Evolutionary conservation across 257 asterid species (phyloP).

Genomic region (Nicotiana undulata): DNA sequence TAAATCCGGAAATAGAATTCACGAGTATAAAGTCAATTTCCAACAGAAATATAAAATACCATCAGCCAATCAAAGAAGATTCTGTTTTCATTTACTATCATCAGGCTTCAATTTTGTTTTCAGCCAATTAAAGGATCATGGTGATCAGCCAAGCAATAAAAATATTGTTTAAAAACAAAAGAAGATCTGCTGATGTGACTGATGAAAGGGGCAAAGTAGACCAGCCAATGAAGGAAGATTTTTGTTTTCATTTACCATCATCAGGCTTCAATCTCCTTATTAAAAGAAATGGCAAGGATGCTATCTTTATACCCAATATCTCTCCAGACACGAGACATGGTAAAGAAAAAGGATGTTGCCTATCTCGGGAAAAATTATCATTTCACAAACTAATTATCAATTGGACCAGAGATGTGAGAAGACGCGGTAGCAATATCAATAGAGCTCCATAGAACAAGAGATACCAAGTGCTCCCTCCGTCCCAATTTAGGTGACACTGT

Average conservation of each 20-base stretch:
- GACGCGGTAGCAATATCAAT: not conserved
- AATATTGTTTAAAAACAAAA: not conserved
- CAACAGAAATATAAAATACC: not conserved
- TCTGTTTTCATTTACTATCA: not conserved
- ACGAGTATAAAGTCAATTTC: not conserved
- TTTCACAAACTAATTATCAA: not conserved
- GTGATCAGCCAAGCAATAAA: not conserved
- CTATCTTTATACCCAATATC: not conserved
- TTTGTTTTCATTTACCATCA: not conserved
- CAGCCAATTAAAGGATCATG: not conserved
- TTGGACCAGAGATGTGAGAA: not conserved
- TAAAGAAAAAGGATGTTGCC: not conserved
- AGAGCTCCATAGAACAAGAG: not conserved
- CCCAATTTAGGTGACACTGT: too few species aligned
- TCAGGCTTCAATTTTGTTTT: not conserved
- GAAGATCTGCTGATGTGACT: not conserved
- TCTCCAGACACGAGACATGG: not conserved
- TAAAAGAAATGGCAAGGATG: not conserved
- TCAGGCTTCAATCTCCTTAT: not conserved
- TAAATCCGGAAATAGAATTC: not conserved
- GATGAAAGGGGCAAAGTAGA: not conserved
- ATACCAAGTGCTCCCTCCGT: not conserved
- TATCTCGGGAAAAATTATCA: not conserved
- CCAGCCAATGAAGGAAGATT: not conserved
- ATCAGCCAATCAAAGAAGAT: not conserved